These are phyloP conservation scores for Pichia terricola DNA, from an alignment of 1,139 yeast genomes.

Conservation along the genomic window DNA sequence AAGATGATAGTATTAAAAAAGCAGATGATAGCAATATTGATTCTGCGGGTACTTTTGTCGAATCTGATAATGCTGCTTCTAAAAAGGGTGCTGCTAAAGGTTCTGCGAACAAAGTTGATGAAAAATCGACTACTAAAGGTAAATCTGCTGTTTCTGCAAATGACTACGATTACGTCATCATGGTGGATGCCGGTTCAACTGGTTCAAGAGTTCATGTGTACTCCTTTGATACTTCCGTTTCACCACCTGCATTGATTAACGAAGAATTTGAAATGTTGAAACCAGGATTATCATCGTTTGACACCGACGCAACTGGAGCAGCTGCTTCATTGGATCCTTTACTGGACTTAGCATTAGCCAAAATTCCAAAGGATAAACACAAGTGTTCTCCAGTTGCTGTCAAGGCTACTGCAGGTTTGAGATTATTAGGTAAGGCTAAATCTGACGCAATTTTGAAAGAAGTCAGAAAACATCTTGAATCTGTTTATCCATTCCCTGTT, in stretches of 20 bases:
- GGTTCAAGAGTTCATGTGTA: conserved; percentile 95
- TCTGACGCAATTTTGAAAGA: conserved; percentile 61
- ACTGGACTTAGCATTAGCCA: conserved; percentile 58
- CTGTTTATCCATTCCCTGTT: conserved; percentile 82
- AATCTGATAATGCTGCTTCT: conserved; percentile 6
- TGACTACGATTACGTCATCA: conserved; percentile 51
- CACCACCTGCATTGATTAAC: conserved; percentile 68
- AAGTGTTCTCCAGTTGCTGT: conserved; percentile 89
- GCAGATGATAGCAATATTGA: conserved; percentile 1
- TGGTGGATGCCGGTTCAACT: conserved; percentile 96
- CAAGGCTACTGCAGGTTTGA: conserved; percentile 95
- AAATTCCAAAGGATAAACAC: conserved; percentile 66
- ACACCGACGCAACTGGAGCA: conserved; percentile 72
- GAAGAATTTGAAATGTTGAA: conserved; percentile 84
- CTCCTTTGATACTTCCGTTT: conserved; percentile 74
- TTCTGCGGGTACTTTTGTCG: conserved; percentile 2
- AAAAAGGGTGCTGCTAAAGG: conserved; percentile 12
- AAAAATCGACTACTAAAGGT: background rate
- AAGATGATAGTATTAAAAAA: conserved; percentile 9
- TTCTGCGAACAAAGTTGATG: conserved; percentile 8
- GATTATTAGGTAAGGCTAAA: conserved; percentile 73
- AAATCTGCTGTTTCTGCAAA: conserved; percentile 11
- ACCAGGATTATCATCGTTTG: conserved; percentile 87
- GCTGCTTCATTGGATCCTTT: conserved; percentile 81
- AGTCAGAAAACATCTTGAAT: conserved; percentile 65